Conservation (phyloP, 805 yeast species). For the Candida dajiaensis region DNA sequence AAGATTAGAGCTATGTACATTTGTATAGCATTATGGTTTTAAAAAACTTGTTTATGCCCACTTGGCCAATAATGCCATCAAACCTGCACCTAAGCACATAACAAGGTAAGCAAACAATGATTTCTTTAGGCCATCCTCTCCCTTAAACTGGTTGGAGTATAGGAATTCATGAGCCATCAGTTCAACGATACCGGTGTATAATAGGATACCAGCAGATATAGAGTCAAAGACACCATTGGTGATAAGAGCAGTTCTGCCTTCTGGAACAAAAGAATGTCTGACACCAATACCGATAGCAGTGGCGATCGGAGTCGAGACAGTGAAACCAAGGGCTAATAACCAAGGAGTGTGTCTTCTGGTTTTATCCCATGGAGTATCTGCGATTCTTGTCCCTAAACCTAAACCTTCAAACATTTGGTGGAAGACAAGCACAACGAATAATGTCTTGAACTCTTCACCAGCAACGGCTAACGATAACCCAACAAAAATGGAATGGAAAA, state of each 20-base stretch:
- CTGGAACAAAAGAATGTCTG: conserved; percentile 53
- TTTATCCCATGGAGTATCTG: conserved; percentile 36
- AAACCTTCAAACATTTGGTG: conserved; percentile 85
- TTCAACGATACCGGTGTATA: conserved; percentile 75
- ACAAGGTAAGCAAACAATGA: conserved; percentile 46
- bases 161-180: conserved; percentile 74
- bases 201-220: conserved; percentile 69
- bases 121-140: conserved; percentile 45
- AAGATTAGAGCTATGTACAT: no score
- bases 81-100: conserved; percentile 61
- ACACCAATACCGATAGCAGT: conserved; percentile 77
- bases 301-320: conserved; percentile 65
- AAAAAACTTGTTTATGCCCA: conserved; percentile 45
- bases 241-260: conserved; percentile 51
- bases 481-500: conserved; percentile 78
- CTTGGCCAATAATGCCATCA: conserved; percentile 72
- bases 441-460: conserved; percentile 66
- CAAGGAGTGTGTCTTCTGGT: conserved; percentile 47
- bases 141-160: conserved; percentile 56
- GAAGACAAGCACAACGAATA: conserved; percentile 64
- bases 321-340: conserved; percentile 44
- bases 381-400: conserved; percentile 76
- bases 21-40: background rate
- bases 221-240: conserved; percentile 72
- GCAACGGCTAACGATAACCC: conserved; percentile 76